Conservation (phyloP, 1,139 yeast genomes). For the Torulaspora globosa region DNA sequence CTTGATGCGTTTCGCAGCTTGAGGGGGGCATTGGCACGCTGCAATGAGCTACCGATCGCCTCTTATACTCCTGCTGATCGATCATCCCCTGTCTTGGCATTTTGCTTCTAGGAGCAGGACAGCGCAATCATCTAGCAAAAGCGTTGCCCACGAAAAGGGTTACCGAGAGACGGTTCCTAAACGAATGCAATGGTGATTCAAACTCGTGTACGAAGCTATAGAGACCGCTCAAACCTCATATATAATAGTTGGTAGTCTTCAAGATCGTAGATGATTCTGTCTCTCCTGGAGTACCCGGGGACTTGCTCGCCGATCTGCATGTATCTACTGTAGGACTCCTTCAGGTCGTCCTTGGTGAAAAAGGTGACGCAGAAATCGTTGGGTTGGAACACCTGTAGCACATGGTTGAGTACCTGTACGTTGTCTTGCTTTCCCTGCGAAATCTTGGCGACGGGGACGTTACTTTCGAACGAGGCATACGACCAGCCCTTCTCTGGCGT, state of each 20-base stretch:
- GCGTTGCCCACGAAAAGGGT: too few relatives aligned
- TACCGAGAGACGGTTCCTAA: too few relatives aligned
- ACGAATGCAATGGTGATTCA: background rate
- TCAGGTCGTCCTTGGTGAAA: slow-evolving; percentile 36
- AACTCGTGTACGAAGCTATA: background rate
- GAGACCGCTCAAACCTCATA: slow-evolving; percentile 34
- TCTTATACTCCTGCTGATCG: background rate
- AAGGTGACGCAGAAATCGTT: slow-evolving; percentile 72
- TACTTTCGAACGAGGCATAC: slow-evolving; percentile 93
- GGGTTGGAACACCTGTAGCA: slow-evolving; percentile 67
- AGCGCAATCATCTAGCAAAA: too few relatives aligned
- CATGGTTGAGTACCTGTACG: slow-evolving; percentile 50
- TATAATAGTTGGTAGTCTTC: slow-evolving; percentile 49
- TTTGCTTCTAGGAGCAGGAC: too few relatives aligned
- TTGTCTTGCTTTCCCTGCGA: slow-evolving; percentile 38
- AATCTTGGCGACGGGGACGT: slow-evolving; percentile 48
- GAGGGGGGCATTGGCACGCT: background rate
- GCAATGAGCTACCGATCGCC: background rate
- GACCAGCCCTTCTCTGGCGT: slow-evolving; percentile 96
- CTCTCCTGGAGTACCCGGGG: slow-evolving; percentile 59
- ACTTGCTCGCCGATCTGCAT: slow-evolving; percentile 36
- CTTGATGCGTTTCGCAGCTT: background rate
- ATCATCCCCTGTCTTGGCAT: background rate
- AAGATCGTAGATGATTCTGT: slow-evolving; percentile 68
- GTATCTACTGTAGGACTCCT: slow-evolving; percentile 41